These are phyloP conservation scores for Xenosphaeropsis pyriputrescens DNA, from an alignment of 2,329 filamentous ascomycete species.

Conservation along the genomic window DNA sequence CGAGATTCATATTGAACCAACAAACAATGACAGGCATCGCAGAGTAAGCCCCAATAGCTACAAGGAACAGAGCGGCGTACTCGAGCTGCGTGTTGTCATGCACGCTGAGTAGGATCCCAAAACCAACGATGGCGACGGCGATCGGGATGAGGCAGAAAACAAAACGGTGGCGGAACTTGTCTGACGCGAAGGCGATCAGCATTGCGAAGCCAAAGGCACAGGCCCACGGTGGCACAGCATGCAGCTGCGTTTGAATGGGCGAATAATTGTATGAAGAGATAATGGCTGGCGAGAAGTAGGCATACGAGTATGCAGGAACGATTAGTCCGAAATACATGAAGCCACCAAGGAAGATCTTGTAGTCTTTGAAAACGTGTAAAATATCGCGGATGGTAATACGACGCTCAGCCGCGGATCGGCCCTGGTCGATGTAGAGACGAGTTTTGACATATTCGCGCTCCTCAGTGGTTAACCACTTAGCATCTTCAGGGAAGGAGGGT, in stretches of 20 bases:
- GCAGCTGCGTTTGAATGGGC: constrained; percentile 33
- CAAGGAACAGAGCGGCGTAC: constrained; percentile 71
- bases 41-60: constrained; percentile 65
- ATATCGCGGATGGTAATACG: constrained; percentile 45
- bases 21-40: constrained; percentile 83
- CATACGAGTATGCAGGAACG: constrained; percentile 64
- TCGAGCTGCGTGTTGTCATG: constrained; percentile 53
- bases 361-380: constrained; percentile 52
- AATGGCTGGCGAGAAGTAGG: constrained; percentile 64
- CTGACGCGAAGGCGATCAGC: constrained; percentile 56
- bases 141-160: constrained; percentile 57
- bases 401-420: constrained; percentile 47
- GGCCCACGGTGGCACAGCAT: constrained; percentile 43
- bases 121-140: constrained; percentile 55
- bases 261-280: constrained; percentile 51
- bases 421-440: constrained; percentile 54
- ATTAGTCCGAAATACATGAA: constrained; percentile 75
- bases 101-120: constrained; percentile 58
- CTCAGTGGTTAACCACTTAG: constrained; percentile 56
- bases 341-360: constrained; percentile 58
- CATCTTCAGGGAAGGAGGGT: constrained; percentile 61
- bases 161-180: constrained; percentile 59
- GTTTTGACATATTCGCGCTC: constrained; percentile 53
- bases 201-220: constrained; percentile 70
- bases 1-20: constrained; percentile 72